Conservation (phyloP, 495 filamentous ascomycete species). For the Lasiosphaeria miniovina region DNA sequence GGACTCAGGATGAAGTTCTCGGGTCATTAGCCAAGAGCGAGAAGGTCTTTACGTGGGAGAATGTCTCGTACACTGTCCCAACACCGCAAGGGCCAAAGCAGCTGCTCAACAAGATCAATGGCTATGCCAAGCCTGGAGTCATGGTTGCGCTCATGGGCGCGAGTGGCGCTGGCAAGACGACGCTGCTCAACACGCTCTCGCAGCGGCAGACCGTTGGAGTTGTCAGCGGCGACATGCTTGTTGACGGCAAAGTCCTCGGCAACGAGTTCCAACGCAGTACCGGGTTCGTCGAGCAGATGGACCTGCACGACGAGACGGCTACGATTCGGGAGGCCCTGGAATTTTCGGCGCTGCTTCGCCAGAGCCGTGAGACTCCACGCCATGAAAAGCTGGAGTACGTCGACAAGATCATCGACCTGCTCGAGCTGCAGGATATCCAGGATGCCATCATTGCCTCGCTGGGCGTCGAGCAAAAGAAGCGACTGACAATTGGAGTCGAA, state of each 20-base stretch:
- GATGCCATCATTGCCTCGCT: slow-evolving; percentile 80
- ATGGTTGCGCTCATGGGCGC: slow-evolving; percentile 84
- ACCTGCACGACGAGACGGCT: slow-evolving; percentile 75
- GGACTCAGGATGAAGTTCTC: slow-evolving; percentile 13
- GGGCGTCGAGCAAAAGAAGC: slow-evolving; percentile 59
- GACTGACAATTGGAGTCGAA: slow-evolving; percentile 88
- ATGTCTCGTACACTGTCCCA: slow-evolving; percentile 63
- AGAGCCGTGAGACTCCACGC: slow-evolving; percentile 60
- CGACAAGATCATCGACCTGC: slow-evolving; percentile 80
- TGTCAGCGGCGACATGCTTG: slow-evolving; percentile 69
- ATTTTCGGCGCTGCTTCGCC: slow-evolving; percentile 78
- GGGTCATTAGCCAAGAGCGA: slow-evolving; percentile 18
- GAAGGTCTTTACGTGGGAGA: slow-evolving; percentile 58
- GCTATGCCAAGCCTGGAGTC: slow-evolving; percentile 76
- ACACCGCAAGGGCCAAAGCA: slow-evolving; percentile 55
- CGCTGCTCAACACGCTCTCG: slow-evolving; percentile 63
- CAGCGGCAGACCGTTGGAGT: slow-evolving; percentile 74
- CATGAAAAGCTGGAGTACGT: slow-evolving; percentile 80
- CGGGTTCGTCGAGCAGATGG: slow-evolving; percentile 85
- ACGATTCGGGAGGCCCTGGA: slow-evolving; percentile 83
- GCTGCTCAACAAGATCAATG: slow-evolving; percentile 67
- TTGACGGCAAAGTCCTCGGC: slow-evolving; percentile 68
- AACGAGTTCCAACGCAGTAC: slow-evolving; percentile 75
- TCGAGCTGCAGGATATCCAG: slow-evolving; percentile 77
- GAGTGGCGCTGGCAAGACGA: slow-evolving; percentile 77